Evolutionary conservation across 306 rosid species (phyloP).

Genomic region (Vicia sativa): DNA sequence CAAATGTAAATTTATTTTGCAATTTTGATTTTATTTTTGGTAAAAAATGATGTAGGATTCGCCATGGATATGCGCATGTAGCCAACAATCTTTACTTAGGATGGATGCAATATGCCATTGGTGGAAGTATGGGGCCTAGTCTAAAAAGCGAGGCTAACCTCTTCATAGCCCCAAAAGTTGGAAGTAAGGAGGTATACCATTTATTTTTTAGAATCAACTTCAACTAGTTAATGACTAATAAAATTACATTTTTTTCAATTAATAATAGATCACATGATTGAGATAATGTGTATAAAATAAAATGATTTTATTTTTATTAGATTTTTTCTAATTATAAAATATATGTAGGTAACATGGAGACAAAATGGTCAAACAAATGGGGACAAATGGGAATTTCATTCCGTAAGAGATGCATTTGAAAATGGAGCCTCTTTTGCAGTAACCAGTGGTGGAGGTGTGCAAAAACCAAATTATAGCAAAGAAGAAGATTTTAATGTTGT

Average conservation of each 20-base stretch:
- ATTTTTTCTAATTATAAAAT: background rate
- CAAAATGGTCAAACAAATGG: conserved; percentile 12
- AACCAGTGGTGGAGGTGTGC: conserved; percentile 32
- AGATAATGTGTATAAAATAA: background rate
- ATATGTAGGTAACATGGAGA: conserved; percentile 48
- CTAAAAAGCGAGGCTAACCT: conserved; percentile 55
- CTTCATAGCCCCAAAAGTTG: conserved; percentile 46
- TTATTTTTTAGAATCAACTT: background rate
- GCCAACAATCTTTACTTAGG: conserved; percentile 49
- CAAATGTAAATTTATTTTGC: background rate
- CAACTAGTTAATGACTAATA: background rate
- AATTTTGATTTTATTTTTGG: background rate
- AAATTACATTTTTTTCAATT: background rate
- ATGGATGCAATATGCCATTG: conserved; percentile 49
- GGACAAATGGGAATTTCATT: conserved; percentile 41
- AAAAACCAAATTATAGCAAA: conserved; percentile 28
- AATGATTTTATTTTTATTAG: background rate
- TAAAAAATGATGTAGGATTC: conserved; percentile 30
- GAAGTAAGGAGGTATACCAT: conserved; percentile 44
- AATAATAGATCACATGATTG: too few relatives aligned
- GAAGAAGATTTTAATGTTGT: conserved; percentile 38
- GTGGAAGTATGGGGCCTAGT: conserved; percentile 49
- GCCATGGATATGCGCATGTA: conserved; percentile 49
- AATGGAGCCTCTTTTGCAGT: conserved; percentile 43
- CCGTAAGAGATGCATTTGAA: conserved; percentile 47